These are phyloP conservation scores for Penicillium malachiteum DNA, from an alignment of 495 filamentous ascomycete species.

Conservation along the genomic window DNA sequence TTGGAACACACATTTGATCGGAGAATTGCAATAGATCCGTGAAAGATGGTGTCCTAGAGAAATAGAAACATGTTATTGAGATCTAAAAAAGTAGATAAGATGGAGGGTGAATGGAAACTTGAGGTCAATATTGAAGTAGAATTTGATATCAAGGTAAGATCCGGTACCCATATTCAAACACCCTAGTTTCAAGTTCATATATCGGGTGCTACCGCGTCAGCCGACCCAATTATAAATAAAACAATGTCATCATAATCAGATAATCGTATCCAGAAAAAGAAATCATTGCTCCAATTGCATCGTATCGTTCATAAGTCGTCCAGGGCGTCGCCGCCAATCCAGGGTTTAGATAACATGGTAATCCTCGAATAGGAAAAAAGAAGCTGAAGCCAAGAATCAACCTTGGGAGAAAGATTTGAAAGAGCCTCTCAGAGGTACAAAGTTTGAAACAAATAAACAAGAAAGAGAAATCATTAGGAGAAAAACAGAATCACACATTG, in stretches of 20 bases:
- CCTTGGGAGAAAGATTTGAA: background rate
- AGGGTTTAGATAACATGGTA: constrained; percentile 14
- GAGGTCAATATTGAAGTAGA: background rate
- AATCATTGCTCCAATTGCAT: constrained; percentile 9
- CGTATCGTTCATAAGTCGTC: constrained; percentile 19
- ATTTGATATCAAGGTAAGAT: constrained; percentile 1
- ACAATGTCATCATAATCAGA: background rate
- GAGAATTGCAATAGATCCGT: background rate
- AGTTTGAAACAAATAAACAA: background rate
- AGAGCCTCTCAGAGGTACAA: background rate
- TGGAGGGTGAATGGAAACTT: background rate
- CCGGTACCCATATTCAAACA: background rate
- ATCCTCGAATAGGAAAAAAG: constrained; percentile 5
- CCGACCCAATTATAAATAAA: background rate
- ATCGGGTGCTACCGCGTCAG: background rate
- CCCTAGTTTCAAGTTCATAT: background rate
- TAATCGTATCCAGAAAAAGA: background rate
- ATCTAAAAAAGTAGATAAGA: background rate
- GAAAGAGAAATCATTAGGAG: background rate
- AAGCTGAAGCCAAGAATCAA: background rate
- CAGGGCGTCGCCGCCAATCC: constrained; percentile 21
- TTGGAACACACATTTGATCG: background rate
- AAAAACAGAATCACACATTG: background rate
- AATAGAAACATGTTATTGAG: background rate
- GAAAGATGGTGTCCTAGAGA: background rate